A percentile compares a stretch with the other conserved stretches of the same genome.
Conservation (phyloP, 805 yeast genomes). For the Ascoidea asiatica region DNA sequence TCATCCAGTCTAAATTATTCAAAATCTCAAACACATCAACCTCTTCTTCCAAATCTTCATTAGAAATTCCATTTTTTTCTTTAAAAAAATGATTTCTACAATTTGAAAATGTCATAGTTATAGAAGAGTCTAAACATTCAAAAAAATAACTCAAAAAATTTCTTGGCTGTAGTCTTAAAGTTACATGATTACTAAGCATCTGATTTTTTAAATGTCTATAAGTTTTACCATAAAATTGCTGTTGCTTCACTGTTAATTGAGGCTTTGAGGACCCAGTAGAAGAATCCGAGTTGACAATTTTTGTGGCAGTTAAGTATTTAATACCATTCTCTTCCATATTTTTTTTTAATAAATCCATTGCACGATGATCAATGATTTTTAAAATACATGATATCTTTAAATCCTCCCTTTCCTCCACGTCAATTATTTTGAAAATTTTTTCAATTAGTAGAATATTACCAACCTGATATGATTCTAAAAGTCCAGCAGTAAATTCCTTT, state of each 20-base stretch:
- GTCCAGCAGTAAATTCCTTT: conserved; percentile 46
- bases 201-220: conserved; percentile 19
- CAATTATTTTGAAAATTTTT: conserved; percentile 64
- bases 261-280: not conserved
- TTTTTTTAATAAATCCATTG: conserved; percentile 8
- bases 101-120: conserved; percentile 53
- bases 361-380: conserved; percentile 16
- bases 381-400: conserved; percentile 29
- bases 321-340: conserved; percentile 11
- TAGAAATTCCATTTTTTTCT: conserved; percentile 22
- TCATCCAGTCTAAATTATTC: conserved; percentile 70
- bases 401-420: conserved; percentile 72
- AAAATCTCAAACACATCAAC: conserved; percentile 39
- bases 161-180: conserved; percentile 33
- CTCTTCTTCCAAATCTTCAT: conserved; percentile 2
- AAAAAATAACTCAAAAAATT: conserved; percentile 51
- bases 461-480: conserved; percentile 62
- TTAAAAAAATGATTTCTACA: conserved; percentile 39
- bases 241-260: conserved; percentile 10
- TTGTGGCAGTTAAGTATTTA: conserved; percentile 8
- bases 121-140: conserved; percentile 40
- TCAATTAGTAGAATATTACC: conserved; percentile 57
- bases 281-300: conserved; percentile 6
- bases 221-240: conserved; percentile 8
- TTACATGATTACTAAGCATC: conserved; percentile 23